These are phyloP conservation scores for Cladophialophora yegresii DNA, from an alignment of 2,329 filamentous ascomycete species.

Conservation along the genomic window DNA sequence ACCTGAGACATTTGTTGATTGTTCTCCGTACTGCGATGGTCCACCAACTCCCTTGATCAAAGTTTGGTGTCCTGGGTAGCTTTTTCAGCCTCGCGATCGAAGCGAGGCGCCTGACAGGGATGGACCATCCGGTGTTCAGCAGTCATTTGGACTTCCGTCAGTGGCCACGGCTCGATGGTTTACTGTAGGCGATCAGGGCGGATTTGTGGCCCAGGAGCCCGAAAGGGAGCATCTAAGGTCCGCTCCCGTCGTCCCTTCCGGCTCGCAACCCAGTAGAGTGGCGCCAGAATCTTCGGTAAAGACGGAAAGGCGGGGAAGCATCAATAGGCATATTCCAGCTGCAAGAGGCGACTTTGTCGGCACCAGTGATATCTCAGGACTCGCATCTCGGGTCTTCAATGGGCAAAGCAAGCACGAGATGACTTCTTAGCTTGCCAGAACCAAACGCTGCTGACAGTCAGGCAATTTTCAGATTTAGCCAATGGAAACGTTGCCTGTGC, in stretches of 20 bases:
- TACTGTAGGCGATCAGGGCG: not conserved
- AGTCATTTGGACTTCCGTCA: not conserved
- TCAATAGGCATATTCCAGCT: not conserved
- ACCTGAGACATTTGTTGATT: constrained; percentile 3
- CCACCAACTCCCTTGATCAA: not conserved
- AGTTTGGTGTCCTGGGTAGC: not conserved
- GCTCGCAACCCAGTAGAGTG: not conserved
- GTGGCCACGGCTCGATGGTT: not conserved
- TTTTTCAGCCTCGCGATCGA: not conserved
- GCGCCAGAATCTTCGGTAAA: not conserved
- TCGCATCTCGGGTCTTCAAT: not conserved
- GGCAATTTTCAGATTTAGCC: not conserved
- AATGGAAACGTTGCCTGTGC: not conserved
- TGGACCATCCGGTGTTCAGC: not conserved
- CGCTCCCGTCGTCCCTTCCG: not conserved
- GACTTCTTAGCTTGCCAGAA: not conserved
- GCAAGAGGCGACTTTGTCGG: not conserved
- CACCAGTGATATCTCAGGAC: not conserved
- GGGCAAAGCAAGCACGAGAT: not conserved
- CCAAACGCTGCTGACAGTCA: not conserved
- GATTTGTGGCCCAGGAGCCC: not conserved
- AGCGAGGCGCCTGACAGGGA: not conserved
- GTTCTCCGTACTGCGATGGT: not conserved
- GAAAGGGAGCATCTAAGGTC: not conserved
- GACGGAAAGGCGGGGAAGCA: not conserved